Percentiles rank a stretch among this genome's conserved stretches.
phyloP scores from a whole-genome alignment of 2,329 filamentous ascomycete species.

The Cyphellophora europaea region DNA sequence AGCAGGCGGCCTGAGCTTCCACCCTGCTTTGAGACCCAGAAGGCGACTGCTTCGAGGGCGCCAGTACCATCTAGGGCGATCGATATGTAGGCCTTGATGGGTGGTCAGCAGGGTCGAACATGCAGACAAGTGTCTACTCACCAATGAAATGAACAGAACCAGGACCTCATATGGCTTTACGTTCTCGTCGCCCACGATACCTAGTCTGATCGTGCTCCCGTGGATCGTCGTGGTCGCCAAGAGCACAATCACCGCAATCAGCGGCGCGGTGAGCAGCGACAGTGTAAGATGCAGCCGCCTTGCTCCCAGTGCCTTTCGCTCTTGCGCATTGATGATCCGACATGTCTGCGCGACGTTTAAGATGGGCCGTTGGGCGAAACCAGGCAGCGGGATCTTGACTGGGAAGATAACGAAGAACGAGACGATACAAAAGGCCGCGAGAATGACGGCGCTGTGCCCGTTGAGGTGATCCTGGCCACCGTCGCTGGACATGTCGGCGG shows the following conservation, averaged over 20 bases:
- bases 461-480: constrained; percentile 12
- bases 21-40: constrained; percentile 18
- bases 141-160: constrained; percentile 19
- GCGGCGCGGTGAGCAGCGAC: constrained; percentile 17
- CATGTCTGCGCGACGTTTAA: constrained; percentile 3
- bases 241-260: constrained; percentile 16
- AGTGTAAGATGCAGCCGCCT: constrained; percentile 11
- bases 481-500: too few relatives aligned
- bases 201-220: constrained; percentile 17
- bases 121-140: too few relatives aligned
- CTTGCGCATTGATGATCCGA: constrained; percentile 9
- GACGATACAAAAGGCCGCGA: constrained; percentile 18
- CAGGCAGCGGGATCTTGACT: constrained; percentile 12
- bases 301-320: constrained; percentile 5
- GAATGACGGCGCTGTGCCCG: constrained; percentile 17
- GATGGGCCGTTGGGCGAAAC: constrained; percentile 6
- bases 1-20: constrained; percentile 17
- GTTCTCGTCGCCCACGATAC: constrained; percentile 17
- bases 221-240: constrained; percentile 19
- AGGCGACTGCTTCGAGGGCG: constrained; percentile 16
- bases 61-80: constrained; percentile 20
- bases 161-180: constrained; percentile 20
- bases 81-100: constrained; percentile 20
- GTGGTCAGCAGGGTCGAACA: too few relatives aligned
- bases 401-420: constrained; percentile 18